A percentile compares a stretch with the other conserved stretches of the same genome.
Conservation (phyloP, 2,329 filamentous ascomycete genomes). For the Akanthomyces lecanii region DNA sequence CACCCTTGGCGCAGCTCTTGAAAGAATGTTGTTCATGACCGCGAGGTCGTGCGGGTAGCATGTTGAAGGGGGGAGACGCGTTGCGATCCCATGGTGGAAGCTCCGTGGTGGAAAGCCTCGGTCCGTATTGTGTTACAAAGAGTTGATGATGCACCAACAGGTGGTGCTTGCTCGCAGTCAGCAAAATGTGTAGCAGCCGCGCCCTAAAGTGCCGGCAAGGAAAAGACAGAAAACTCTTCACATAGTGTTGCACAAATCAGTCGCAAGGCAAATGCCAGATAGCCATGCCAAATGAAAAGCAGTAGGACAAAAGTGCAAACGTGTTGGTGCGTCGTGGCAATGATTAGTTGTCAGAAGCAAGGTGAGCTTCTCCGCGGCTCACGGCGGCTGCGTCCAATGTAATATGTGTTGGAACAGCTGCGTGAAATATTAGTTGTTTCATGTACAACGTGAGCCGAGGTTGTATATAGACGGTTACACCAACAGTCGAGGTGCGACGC, state of each 20-base stretch:
- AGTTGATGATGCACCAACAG: background rate
- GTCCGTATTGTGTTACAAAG: background rate
- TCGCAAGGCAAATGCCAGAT: background rate
- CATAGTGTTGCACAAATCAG: background rate
- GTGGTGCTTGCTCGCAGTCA: background rate
- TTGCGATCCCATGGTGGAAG: background rate
- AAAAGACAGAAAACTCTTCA: background rate
- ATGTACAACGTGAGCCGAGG: conserved; percentile 15
- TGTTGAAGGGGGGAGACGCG: background rate
- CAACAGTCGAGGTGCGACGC: background rate
- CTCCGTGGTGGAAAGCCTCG: background rate
- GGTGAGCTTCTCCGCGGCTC: background rate
- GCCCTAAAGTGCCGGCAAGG: background rate
- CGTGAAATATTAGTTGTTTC: conserved; percentile 10
- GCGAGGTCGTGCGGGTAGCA: background rate
- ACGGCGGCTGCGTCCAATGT: background rate
- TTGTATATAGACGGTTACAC: conserved; percentile 10
- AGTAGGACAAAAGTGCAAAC: background rate
- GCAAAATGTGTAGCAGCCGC: background rate
- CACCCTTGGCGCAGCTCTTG: conserved; percentile 4
- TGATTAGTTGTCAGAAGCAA: conserved; percentile 12
- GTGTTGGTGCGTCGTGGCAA: background rate
- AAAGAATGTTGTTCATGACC: background rate
- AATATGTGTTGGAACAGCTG: conserved; percentile 3
- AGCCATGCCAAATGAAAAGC: conserved; percentile 2